Evolutionary conservation across 2,329 filamentous ascomycete species (phyloP).

Genomic region (Cladophialophora chaetospira): DNA sequence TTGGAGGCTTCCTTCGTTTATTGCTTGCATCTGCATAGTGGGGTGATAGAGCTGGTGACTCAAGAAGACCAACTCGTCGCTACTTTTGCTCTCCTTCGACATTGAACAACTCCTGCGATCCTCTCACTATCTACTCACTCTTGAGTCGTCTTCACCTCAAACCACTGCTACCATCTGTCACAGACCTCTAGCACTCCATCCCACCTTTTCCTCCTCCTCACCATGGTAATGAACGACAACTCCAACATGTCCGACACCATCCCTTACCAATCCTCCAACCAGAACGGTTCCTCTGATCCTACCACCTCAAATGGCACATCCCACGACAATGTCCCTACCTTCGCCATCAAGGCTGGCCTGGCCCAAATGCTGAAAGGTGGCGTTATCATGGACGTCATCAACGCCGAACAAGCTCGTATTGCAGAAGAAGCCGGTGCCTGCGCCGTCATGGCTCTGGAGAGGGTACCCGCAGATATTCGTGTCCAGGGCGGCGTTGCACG

Average conservation of each 20-base stretch:
- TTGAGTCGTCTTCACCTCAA: not conserved
- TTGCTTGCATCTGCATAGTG: not conserved
- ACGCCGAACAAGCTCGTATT: constrained; percentile 89
- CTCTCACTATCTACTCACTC: not conserved
- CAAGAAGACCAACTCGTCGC: not conserved
- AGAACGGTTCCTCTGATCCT: constrained; percentile 9
- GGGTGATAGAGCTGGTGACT: constrained; percentile 1
- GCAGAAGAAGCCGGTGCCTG: constrained; percentile 94
- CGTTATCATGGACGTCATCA: constrained; percentile 99
- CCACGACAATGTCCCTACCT: constrained; percentile 56
- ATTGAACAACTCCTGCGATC: not conserved
- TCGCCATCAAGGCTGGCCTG: constrained; percentile 90
- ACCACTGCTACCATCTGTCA: not conserved
- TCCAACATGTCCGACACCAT: constrained; percentile 26
- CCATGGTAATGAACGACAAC: constrained; percentile 33
- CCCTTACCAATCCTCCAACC: constrained; percentile 7
- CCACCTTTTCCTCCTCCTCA: not conserved
- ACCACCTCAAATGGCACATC: no score
- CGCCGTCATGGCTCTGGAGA: constrained; percentile 98
- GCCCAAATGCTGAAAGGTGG: constrained; percentile 99
- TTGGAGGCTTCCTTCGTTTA: not conserved
- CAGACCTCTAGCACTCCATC: not conserved
- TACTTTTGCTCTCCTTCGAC: not conserved
- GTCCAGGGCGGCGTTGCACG: constrained; percentile 88
- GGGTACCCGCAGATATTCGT: constrained; percentile 94